Evolutionary conservation across 1,284 basidiomycete species (phyloP).

Genomic region (Cryptococcus deneoformans): DNA sequence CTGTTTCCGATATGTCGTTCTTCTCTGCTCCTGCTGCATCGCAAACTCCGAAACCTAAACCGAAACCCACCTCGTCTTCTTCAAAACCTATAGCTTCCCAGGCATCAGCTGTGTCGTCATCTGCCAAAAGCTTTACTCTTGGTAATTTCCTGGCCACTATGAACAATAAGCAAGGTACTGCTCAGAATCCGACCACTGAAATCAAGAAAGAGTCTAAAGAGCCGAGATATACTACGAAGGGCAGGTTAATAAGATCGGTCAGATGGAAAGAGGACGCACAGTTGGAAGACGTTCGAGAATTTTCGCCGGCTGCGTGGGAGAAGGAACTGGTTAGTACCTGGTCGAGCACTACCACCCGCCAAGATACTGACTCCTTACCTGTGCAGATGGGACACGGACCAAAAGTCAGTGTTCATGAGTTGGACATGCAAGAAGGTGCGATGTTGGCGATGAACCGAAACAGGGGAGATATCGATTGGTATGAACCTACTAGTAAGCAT

Average conservation of each 20-base stretch:
- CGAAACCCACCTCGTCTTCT: slow-evolving; percentile 21
- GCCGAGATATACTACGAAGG: slow-evolving; percentile 6
- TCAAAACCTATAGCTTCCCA: slow-evolving; percentile 15
- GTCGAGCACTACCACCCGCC: neutral
- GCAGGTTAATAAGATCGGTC: slow-evolving; percentile 37
- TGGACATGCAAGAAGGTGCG: slow-evolving; percentile 35
- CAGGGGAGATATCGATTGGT: slow-evolving; percentile 32
- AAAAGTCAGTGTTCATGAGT: slow-evolving; percentile 22
- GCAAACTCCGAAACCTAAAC: slow-evolving; percentile 11
- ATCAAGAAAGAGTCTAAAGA: slow-evolving; percentile 10
- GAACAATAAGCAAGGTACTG: neutral
- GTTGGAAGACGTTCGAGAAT: slow-evolving; percentile 24
- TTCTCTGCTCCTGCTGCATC: slow-evolving; percentile 21
- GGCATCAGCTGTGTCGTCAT: neutral
- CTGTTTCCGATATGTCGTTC: slow-evolving; percentile 33
- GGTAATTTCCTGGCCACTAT: neutral
- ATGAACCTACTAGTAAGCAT: slow-evolving; percentile 26
- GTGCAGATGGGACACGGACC: slow-evolving; percentile 18
- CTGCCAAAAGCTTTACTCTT: neutral
- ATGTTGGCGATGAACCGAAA: slow-evolving; percentile 21
- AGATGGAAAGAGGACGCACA: slow-evolving; percentile 27
- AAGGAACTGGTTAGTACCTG: slow-evolving; percentile 16
- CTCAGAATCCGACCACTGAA: neutral
- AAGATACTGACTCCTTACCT: neutral
- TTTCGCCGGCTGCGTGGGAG: slow-evolving; percentile 32